Percentiles rank a stretch among this genome's conserved stretches.
These are phyloP conservation scores for Aspergillus arachidicola DNA, from an alignment of 2,329 filamentous ascomycete species.

Conservation along the genomic window DNA sequence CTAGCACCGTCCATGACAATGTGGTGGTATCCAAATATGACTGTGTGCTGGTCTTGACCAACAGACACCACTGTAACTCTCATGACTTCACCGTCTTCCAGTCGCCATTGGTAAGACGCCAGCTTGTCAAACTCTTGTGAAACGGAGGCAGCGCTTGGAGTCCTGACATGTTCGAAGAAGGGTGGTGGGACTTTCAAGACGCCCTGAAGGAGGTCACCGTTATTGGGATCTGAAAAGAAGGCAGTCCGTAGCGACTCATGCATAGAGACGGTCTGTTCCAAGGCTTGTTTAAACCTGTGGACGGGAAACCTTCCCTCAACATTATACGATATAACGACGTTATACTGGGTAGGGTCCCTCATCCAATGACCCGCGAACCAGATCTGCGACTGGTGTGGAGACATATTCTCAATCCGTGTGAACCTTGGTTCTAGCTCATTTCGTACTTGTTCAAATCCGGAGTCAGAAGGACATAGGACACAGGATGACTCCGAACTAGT, in stretches of 20 bases:
- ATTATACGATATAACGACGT: slow-evolving; percentile 1
- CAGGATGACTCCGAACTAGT: neutral
- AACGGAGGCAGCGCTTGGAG: neutral
- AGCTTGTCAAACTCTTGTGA: neutral
- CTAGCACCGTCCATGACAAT: neutral
- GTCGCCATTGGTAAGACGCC: neutral
- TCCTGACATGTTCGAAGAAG: neutral
- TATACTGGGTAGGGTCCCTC: slow-evolving; percentile 7
- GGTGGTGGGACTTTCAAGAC: neutral
- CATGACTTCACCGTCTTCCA: neutral
- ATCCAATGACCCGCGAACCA: slow-evolving; percentile 9
- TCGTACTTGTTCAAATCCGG: neutral
- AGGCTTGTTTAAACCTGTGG: neutral
- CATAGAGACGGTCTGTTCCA: neutral
- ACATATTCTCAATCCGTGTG: slow-evolving; percentile 1
- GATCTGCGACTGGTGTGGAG: slow-evolving; percentile 6
- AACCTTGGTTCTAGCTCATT: neutral
- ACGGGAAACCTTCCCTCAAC: neutral
- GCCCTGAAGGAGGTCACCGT: neutral
- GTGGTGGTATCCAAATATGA: neutral
- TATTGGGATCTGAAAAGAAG: neutral
- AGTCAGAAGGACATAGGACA: neutral
- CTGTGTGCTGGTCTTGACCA: neutral
- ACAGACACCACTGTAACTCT: neutral
- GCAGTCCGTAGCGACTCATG: slow-evolving; percentile 6